These are phyloP conservation scores for Didymella lethalis DNA, from an alignment of 2,329 filamentous ascomycete species.

Conservation along the genomic window DNA sequence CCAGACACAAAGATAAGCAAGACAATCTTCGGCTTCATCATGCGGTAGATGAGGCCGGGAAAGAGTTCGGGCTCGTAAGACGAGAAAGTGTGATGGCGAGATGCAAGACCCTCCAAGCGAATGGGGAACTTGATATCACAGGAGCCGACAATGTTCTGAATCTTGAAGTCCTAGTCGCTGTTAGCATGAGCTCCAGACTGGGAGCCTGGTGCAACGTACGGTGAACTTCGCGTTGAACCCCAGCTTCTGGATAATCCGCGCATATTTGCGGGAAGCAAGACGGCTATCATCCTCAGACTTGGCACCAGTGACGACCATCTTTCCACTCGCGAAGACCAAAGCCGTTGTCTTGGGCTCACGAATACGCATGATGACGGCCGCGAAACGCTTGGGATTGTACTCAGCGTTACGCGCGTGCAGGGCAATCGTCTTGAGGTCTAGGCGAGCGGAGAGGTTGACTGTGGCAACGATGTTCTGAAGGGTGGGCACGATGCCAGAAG, in stretches of 20 bases:
- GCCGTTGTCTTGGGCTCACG: conserved; percentile 98
- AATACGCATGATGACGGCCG: conserved; percentile 99
- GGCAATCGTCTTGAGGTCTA: conserved; percentile 98
- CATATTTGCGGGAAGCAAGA: conserved; percentile 95
- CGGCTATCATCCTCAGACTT: conserved; percentile 99
- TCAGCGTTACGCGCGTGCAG: conserved; percentile 97
- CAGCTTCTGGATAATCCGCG: conserved; percentile 98
- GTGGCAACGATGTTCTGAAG: conserved; percentile 90
- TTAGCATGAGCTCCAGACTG: conserved; percentile 29
- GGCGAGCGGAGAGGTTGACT: conserved; percentile 97
- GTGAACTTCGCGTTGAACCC: conserved; percentile 99
- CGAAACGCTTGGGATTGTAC: conserved; percentile 99
- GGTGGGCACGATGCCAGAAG: conserved; percentile 71
- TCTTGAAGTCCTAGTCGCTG: conserved; percentile 81
- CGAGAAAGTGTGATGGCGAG: conserved; percentile 93
- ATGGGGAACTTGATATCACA: conserved; percentile 99
- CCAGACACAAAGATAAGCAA: conserved; percentile 97
- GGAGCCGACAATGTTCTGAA: conserved; percentile 93
- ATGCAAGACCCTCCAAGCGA: conserved; percentile 92
- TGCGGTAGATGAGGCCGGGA: conserved; percentile 98
- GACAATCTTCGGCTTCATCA: conserved; percentile 99
- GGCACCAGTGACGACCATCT: conserved; percentile 99
- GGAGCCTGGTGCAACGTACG: conserved; percentile 35
- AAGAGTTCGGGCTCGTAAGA: conserved; percentile 99
- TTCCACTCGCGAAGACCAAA: conserved; percentile 96